phyloP scores from a whole-genome alignment of 306 rosid species.

The Sesbania bispinosa region DNA sequence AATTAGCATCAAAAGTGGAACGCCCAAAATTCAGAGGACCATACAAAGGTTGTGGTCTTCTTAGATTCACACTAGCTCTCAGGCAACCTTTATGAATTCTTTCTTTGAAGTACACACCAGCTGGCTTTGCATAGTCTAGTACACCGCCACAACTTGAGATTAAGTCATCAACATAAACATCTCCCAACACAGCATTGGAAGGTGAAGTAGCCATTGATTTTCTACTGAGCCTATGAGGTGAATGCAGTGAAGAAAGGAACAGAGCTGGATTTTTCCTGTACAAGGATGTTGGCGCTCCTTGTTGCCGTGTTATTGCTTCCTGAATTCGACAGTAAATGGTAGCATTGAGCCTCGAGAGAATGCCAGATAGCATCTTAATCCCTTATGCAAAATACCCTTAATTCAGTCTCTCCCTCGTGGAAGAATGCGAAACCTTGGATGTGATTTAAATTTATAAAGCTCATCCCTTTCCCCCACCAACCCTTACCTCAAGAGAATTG shows the following conservation, averaged over 20 bases:
- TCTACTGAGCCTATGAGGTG: constrained; percentile 25
- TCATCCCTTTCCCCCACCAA: constrained; percentile 39
- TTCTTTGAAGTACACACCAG: constrained; percentile 48
- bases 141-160: constrained; percentile 40
- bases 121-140: constrained; percentile 45
- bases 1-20: constrained; percentile 22
- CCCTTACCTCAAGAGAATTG: constrained; percentile 2
- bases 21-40: constrained; percentile 32
- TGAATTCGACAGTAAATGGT: constrained; percentile 37
- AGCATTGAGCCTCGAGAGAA: constrained; percentile 54
- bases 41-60: constrained; percentile 41
- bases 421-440: constrained; percentile 13
- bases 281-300: constrained; percentile 32
- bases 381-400: constrained; percentile 30
- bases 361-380: constrained; percentile 61
- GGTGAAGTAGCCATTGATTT: constrained; percentile 65
- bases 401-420: constrained; percentile 23
- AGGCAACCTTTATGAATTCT: constrained; percentile 32
- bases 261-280: constrained; percentile 32
- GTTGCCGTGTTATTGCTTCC: constrained; percentile 33
- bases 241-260: constrained; percentile 36
- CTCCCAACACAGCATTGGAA: constrained; percentile 64
- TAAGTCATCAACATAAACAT: constrained; percentile 55
- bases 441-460: constrained; percentile 19
- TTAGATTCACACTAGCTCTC: constrained; percentile 49